phyloP scores from a whole-genome alignment of 2,329 filamentous ascomycete genomes.

The Metarhizium robertsii region DNA sequence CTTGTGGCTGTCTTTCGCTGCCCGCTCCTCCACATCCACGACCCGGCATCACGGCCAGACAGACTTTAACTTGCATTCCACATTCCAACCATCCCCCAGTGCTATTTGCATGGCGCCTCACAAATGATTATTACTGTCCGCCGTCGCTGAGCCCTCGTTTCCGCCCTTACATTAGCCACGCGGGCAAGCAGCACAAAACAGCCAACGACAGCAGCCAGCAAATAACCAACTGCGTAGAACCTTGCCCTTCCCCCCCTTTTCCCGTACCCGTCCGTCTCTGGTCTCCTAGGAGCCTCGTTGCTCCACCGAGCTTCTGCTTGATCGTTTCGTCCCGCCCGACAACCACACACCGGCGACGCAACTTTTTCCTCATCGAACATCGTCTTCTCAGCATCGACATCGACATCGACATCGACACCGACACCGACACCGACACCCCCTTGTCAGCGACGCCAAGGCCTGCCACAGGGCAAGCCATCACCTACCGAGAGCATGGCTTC shows the following conservation, averaged over 20 bases:
- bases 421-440: not conserved
- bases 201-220: not conserved
- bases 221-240: not conserved
- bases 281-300: slow-evolving; percentile 9
- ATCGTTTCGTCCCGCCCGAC: slow-evolving; percentile 2
- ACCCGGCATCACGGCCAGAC: slow-evolving; percentile 3
- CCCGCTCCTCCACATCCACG: slow-evolving; percentile 5
- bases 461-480: slow-evolving; percentile 4
- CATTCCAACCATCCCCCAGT: not conserved
- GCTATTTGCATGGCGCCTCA: slow-evolving; percentile 1
- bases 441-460: slow-evolving; percentile 5
- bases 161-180: not conserved
- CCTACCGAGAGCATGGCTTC: slow-evolving; percentile 57
- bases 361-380: not conserved
- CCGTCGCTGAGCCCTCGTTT: slow-evolving; percentile 11
- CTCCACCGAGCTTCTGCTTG: slow-evolving; percentile 9
- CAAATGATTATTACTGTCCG: slow-evolving; percentile 12
- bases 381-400: not conserved
- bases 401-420: not conserved
- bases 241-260: slow-evolving; percentile 8
- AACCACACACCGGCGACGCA: slow-evolving; percentile 6
- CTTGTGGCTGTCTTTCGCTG: slow-evolving; percentile 2
- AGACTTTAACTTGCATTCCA: slow-evolving; percentile 4
- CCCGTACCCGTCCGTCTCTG: slow-evolving; percentile 1
- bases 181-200: not conserved